phyloP scores from a whole-genome alignment of 257 asterid species.

The Handroanthus guayacan region DNA sequence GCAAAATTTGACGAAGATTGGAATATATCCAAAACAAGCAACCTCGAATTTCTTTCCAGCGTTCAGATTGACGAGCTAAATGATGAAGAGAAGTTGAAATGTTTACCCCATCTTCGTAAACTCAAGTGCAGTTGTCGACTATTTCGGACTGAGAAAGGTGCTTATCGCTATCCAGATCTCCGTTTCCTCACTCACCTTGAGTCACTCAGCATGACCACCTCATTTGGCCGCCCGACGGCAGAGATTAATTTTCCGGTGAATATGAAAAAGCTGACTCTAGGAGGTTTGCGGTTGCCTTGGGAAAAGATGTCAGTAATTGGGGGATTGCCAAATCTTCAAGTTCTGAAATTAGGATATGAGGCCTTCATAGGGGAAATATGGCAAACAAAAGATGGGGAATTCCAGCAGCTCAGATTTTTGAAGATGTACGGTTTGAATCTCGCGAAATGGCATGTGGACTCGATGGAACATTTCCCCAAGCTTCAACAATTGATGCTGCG shows the following conservation, averaged over 20 bases:
- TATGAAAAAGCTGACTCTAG: conserved; percentile 32
- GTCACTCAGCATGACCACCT: not conserved
- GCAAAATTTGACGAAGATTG: not conserved
- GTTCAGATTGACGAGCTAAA: not conserved
- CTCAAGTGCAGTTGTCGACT: not conserved
- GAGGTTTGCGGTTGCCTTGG: not conserved
- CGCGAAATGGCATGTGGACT: no score
- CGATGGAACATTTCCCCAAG: no score
- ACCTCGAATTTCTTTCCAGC: conserved; percentile 3
- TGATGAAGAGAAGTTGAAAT: conserved; percentile 23
- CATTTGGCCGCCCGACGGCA: not conserved
- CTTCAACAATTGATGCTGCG: not conserved
- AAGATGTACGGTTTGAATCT: not conserved
- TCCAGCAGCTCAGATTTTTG: conserved; percentile 30
- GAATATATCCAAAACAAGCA: not conserved
- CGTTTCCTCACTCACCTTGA: not conserved
- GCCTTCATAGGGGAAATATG: conserved; percentile 2
- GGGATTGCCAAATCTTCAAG: not conserved
- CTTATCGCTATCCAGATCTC: not conserved
- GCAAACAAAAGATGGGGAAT: conserved; percentile 27
- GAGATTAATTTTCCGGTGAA: not conserved
- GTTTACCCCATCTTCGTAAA: conserved; percentile 13
- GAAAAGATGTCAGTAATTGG: conserved; percentile 13
- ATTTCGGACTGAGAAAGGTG: not conserved
- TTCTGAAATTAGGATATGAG: not conserved